These are phyloP conservation scores for Jaltomata sinuosa DNA, from an alignment of 257 asterid genomes.

Conservation along the genomic window DNA sequence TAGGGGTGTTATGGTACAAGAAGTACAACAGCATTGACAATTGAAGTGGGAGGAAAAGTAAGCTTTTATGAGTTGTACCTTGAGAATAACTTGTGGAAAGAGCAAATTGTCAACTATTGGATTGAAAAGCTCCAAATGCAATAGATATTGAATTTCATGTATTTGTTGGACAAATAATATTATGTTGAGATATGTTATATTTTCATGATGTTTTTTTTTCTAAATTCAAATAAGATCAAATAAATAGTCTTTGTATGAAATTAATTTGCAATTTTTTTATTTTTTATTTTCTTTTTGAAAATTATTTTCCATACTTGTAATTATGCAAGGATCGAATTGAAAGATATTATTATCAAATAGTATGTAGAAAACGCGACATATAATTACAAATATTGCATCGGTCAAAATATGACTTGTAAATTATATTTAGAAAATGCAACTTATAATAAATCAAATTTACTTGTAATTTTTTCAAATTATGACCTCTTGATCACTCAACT, in stretches of 20 bases:
- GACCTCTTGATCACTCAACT: background rate
- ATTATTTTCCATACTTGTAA: background rate
- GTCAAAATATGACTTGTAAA: background rate
- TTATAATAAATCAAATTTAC: background rate
- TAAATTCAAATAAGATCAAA: background rate
- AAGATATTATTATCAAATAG: too few species aligned
- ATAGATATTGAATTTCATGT: background rate
- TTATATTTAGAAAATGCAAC: too few species aligned
- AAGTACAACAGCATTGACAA: constrained; percentile 47
- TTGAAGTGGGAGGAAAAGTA: constrained; percentile 41
- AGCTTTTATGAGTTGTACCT: constrained; percentile 54
- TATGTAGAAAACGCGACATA: background rate
- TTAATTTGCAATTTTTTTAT: background rate
- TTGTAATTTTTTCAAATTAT: background rate
- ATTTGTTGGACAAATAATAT: background rate
- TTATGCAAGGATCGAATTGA: too few species aligned
- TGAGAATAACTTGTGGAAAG: constrained; percentile 39
- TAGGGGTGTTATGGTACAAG: constrained; percentile 29
- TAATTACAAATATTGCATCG: background rate
- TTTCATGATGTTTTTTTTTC: background rate
- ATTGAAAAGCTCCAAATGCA: constrained; percentile 17
- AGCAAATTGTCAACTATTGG: constrained; percentile 28
- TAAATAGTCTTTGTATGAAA: background rate
- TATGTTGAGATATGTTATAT: background rate
- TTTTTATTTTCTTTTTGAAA: background rate